Evolutionary conservation across 805 yeast genomes (phyloP), one percentile per base, ranked within the genome.

Genomic region (Starmerella davenportii): DNA sequence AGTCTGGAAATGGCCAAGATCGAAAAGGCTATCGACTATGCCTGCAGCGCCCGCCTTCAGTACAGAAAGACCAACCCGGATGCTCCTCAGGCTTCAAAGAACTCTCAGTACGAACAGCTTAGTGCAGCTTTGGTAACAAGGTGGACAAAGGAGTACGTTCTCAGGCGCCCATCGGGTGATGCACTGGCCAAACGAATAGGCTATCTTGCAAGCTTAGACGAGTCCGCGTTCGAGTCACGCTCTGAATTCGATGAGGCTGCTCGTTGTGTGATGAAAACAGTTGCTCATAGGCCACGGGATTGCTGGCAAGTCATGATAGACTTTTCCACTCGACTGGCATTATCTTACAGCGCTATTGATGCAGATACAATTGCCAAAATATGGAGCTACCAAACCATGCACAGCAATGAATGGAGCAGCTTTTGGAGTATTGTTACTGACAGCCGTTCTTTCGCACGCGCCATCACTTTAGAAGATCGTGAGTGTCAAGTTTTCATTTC

Each of bases 121-220:
- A 19, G 23, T 29, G 47, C 39, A 17, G 21, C 19, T 4, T 14
- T 24, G 5, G 23, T 37, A 3, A 18, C 33, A 1, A 42, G 37
- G 3, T 44, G 46, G 46, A 14, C 36, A 16, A 39, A 37, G 16
- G 17, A 31, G 9, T 44, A 42, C 17, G 29, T 36, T 1, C 20
- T 7, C 5, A 7, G 8, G 15, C 8, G 9, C 13, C 32, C 32
- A 8, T 7, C 5, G 8, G 13, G 19, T 8, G 32, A 7, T 14
- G 9, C 8, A 8, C 19, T 29, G 8, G 19, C 19, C 5, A 29
- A 29, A 17, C 32, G 32, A 5, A 14, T 17, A 7, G 19, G 13
- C 11, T 29, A 8, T 17, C 16, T 29, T 5, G 19, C 19, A 7
- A 17, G 19, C 13, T 29, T 29, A 29, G 19, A 29, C 19, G 9